phyloP scores from a whole-genome alignment of 2,329 filamentous ascomycete species.

The Claviceps citrina region DNA sequence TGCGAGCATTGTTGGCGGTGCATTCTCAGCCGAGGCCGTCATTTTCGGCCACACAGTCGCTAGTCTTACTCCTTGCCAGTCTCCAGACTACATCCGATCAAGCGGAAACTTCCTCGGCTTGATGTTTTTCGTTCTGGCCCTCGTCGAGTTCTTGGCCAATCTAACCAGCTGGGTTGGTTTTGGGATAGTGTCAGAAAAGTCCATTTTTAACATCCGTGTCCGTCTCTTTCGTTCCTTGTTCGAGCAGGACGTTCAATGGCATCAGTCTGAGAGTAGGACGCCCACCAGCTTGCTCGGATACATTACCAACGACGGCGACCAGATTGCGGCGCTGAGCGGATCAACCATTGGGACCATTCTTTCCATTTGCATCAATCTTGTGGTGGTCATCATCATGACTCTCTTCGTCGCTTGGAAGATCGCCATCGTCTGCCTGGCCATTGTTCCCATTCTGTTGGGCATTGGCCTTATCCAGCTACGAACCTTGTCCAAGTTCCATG shows the following conservation, averaged over 20 bases:
- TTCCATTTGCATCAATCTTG: constrained; percentile 50
- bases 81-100: constrained; percentile 20
- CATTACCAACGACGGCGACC: constrained; percentile 54
- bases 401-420: constrained; percentile 65
- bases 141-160: constrained; percentile 32
- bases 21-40: constrained; percentile 38
- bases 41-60: constrained; percentile 29
- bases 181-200: constrained; percentile 39
- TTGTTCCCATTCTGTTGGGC: constrained; percentile 52
- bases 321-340: constrained; percentile 52
- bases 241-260: constrained; percentile 54
- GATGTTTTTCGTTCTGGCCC: constrained; percentile 38
- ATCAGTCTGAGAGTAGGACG: constrained; percentile 47
- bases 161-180: constrained; percentile 36
- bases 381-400: constrained; percentile 51
- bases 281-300: constrained; percentile 47
- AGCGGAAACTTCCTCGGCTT: constrained; percentile 34
- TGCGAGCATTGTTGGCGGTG: constrained; percentile 35
- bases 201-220: constrained; percentile 47
- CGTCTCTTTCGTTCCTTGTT: constrained; percentile 50
- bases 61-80: constrained; percentile 31
- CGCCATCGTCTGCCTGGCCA: constrained; percentile 53
- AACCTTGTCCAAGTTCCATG: constrained; percentile 45
- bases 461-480: constrained; percentile 54
- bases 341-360: constrained; percentile 56